Evolutionary conservation across 345 rosid genomes (phyloP).

Genomic region (Syzygium aromaticum): DNA sequence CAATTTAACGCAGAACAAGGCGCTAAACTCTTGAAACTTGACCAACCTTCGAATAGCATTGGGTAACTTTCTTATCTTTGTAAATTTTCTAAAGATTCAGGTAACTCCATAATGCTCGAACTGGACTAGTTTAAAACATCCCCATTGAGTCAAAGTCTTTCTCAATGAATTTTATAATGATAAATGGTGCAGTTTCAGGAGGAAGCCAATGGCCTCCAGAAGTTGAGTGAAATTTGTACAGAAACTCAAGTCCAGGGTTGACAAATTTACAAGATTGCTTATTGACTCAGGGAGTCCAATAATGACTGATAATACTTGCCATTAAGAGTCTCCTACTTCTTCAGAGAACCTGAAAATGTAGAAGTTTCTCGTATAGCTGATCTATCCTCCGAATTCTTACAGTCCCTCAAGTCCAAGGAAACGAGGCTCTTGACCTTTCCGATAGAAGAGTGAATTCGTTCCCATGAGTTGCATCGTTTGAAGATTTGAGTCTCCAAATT

Average conservation of each 20-base stretch:
- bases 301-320: background rate
- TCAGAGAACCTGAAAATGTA: background rate
- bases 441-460: background rate
- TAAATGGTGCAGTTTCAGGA: background rate
- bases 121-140: background rate
- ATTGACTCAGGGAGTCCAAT: background rate
- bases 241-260: background rate
- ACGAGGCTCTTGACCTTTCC: background rate
- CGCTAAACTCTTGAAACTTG: background rate
- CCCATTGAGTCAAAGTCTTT: background rate
- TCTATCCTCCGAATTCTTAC: background rate
- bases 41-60: background rate
- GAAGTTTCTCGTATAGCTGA: background rate
- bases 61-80: background rate
- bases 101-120: background rate
- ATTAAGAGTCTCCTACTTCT: background rate
- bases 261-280: background rate
- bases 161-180: background rate
- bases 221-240: background rate
- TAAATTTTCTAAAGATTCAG: background rate
- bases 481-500: background rate
- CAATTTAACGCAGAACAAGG: background rate
- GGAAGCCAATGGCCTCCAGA: background rate
- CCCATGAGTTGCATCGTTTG: background rate
- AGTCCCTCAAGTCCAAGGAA: background rate